These are phyloP conservation scores for Limnanthes douglasii DNA, from an alignment of 345 rosid genomes.

Conservation along the genomic window DNA sequence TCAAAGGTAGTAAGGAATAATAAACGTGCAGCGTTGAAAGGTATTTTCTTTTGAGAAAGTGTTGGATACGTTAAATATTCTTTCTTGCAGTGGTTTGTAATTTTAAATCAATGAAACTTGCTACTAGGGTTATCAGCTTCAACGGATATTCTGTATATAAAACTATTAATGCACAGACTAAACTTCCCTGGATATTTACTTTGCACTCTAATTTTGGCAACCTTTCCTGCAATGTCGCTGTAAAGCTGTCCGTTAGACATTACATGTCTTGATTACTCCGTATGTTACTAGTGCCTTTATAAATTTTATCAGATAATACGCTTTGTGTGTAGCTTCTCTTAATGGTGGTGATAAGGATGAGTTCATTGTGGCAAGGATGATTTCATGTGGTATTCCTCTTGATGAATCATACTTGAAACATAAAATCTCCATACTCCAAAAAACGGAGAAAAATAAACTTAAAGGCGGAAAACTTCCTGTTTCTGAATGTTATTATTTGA, in stretches of 20 bases:
- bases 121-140: too few relatives aligned
- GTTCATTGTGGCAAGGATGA: slow-evolving; percentile 25
- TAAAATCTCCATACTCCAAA: slow-evolving; percentile 21
- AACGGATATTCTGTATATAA: too few relatives aligned
- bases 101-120: too few relatives aligned
- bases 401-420: slow-evolving; percentile 46
- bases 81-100: too few relatives aligned
- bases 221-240: background rate
- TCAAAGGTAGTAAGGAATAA: slow-evolving; percentile 19
- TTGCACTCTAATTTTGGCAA: background rate
- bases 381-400: slow-evolving; percentile 52
- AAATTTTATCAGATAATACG: slow-evolving; percentile 1
- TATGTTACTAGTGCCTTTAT: background rate
- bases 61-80: background rate
- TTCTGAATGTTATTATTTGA: slow-evolving; percentile 53
- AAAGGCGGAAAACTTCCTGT: slow-evolving; percentile 45
- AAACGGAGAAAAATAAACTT: slow-evolving; percentile 33
- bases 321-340: slow-evolving; percentile 26
- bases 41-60: slow-evolving; percentile 17
- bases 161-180: too few relatives aligned
- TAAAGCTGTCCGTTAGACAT: background rate
- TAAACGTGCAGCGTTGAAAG: slow-evolving; percentile 35
- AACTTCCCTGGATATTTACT: slow-evolving; percentile 1
- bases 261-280: background rate
- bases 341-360: slow-evolving; percentile 40